phyloP scores from a whole-genome alignment of 1,284 basidiomycete genomes.

The Dichomitus squalens region DNA sequence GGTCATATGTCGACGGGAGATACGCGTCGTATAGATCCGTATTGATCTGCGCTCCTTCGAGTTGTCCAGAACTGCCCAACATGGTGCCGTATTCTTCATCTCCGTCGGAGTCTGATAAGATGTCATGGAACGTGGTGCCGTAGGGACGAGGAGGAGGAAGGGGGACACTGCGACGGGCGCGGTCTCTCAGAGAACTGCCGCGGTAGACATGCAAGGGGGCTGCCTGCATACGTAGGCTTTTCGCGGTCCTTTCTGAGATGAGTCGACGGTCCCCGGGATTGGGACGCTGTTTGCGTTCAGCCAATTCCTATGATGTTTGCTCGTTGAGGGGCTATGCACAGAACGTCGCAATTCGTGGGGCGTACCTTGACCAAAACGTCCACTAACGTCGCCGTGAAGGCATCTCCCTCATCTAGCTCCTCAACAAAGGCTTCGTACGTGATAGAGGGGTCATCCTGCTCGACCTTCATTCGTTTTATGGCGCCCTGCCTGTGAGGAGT shows the following conservation, averaged over 20 bases:
- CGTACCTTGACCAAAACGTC: conserved; percentile 75
- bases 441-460: conserved; percentile 59
- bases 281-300: conserved; percentile 62
- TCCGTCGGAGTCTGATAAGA: conserved; percentile 48
- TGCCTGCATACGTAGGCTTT: conserved; percentile 57
- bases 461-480: conserved; percentile 60
- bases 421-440: conserved; percentile 72
- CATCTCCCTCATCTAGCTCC: conserved; percentile 71
- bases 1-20: conserved; percentile 19
- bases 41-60: conserved; percentile 58
- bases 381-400: conserved; percentile 69
- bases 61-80: conserved; percentile 33
- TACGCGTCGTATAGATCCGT: conserved; percentile 51
- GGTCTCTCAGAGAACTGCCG: conserved; percentile 31
- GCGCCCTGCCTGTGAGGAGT: conserved; percentile 54
- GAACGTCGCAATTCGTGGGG: background rate
- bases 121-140: conserved; percentile 45
- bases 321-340: background rate
- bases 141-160: conserved; percentile 39
- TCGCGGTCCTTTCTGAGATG: conserved; percentile 65
- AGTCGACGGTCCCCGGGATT: conserved; percentile 54
- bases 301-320: conserved; percentile 57
- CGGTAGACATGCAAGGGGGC: conserved; percentile 55
- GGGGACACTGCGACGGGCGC: conserved; percentile 14
- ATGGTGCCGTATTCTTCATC: conserved; percentile 62